Evolutionary conservation across 1,139 yeast genomes (phyloP), one percentile per base, ranked within the genome.

Genomic region (Yamadazyma sp.): DNA sequence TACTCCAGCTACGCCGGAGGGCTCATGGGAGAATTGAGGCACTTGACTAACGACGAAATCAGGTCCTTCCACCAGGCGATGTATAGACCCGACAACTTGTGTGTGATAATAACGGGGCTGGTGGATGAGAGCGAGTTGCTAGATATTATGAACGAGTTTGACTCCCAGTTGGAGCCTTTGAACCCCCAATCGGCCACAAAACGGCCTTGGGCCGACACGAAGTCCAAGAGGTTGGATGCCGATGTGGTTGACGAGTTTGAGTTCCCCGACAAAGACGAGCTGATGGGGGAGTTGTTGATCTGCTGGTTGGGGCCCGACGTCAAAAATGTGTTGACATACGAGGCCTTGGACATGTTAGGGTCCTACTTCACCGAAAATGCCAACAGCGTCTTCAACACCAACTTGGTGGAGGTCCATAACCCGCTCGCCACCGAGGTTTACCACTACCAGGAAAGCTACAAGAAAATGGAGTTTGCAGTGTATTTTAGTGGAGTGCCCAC

Each of bases 1-100:
- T 94, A 89, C 55, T 78, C 92, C 7, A 83, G 95, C 5, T 97
- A 94, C 60, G 91, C 98, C 6, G 98, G 99, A 34, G 99, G 99
- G 0, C 64, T 88, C 33, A 80, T 88, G 66, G 72, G 75, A 14
- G 89, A 87, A 45, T 73, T 94, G 48, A 78, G 98, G 44, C 73
- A 70, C 5, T 71, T 94, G 51, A 76, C 86, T 1, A 83, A 81
- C 51, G 85, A 82, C 1, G 81, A 83, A 38, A 92, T 94, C 47
- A 73, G 83, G 49, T 63, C 79, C 14, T 94, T 88, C 56, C 98
- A 94, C 60, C 66, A 72, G 26, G 60, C 66, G 14, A 66, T 79
- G 57, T 94, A 94, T 62, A 74, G 92, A 37, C 88, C 97, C 1
- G 89, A 86, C 46, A 94, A 94, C 54, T 66, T 91, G 43, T 81